phyloP scores from a whole-genome alignment of 108 stramenopile species.

The Chaetoceros tenuissimus region DNA sequence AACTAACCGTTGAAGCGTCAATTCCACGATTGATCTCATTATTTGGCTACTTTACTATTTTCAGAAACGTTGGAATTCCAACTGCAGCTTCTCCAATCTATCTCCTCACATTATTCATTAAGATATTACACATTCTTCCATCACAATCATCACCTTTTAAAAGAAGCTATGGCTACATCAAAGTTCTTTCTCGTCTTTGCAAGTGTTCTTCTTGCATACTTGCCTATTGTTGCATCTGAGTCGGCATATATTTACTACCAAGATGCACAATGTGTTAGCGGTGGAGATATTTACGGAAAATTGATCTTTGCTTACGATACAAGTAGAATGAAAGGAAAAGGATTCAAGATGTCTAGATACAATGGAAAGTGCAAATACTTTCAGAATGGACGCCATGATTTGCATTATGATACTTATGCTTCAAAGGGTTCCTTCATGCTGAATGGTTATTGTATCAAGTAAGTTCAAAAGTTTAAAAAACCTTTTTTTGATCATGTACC shows the following conservation, averaged over 20 bases:
- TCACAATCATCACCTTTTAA: too few relatives aligned
- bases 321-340: neutral
- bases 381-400: neutral
- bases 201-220: neutral
- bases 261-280: neutral
- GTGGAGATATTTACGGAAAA: neutral
- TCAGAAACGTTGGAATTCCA: too few relatives aligned
- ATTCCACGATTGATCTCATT: too few relatives aligned
- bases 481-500: too few relatives aligned
- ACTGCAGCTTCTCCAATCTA: too few relatives aligned
- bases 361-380: neutral
- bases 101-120: too few relatives aligned
- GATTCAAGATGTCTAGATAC: neutral
- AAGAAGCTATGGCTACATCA: too few relatives aligned
- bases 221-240: neutral
- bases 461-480: too few relatives aligned
- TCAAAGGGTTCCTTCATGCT: neutral
- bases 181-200: too few relatives aligned
- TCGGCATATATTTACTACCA: neutral
- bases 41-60: too few relatives aligned
- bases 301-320: neutral
- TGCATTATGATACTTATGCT: neutral
- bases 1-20: too few relatives aligned
- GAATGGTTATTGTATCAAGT: neutral
- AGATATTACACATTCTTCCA: too few relatives aligned